phyloP scores from a whole-genome alignment of 306 rosid genomes.

The Medicago arabica region DNA sequence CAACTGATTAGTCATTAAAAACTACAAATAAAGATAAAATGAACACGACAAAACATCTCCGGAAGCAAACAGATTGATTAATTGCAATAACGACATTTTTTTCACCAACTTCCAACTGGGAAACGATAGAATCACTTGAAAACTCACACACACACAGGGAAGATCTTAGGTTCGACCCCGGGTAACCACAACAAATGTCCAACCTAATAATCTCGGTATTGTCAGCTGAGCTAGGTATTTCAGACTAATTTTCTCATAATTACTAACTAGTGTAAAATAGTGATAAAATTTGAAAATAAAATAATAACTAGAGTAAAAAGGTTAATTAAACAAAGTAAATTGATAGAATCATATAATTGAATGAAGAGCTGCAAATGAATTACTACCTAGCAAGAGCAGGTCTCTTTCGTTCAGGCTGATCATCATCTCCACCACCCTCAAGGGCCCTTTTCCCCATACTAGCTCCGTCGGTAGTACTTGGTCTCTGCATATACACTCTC shows the following conservation, averaged over 20 bases:
- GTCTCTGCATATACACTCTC: constrained; percentile 66
- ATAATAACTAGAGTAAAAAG: background rate
- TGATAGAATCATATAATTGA: constrained; percentile 4
- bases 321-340: constrained; percentile 23
- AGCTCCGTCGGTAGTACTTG: constrained; percentile 54
- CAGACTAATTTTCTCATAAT: constrained; percentile 1
- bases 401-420: constrained; percentile 90
- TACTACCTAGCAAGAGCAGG: constrained; percentile 99
- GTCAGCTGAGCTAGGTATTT: too few relatives aligned
- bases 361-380: constrained; percentile 13
- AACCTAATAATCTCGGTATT: too few relatives aligned
- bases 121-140: background rate
- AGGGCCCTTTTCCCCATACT: constrained; percentile 77
- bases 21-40: background rate
- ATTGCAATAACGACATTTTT: constrained; percentile 21
- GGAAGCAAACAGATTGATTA: constrained; percentile 23
- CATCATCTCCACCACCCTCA: constrained; percentile 91
- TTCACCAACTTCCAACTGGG: constrained; percentile 29
- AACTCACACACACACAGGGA: too few relatives aligned
- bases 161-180: too few relatives aligned
- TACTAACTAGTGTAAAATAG: constrained; percentile 9
- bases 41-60: constrained; percentile 12
- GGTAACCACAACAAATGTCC: too few relatives aligned
- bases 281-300: constrained; percentile 7
- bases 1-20: background rate